A percentile compares a stretch with the other conserved stretches of the same genome.
These are phyloP conservation scores for Leucocoprinus sp. DNA, from an alignment of 768 basidiomycete genomes.

Conservation along the genomic window DNA sequence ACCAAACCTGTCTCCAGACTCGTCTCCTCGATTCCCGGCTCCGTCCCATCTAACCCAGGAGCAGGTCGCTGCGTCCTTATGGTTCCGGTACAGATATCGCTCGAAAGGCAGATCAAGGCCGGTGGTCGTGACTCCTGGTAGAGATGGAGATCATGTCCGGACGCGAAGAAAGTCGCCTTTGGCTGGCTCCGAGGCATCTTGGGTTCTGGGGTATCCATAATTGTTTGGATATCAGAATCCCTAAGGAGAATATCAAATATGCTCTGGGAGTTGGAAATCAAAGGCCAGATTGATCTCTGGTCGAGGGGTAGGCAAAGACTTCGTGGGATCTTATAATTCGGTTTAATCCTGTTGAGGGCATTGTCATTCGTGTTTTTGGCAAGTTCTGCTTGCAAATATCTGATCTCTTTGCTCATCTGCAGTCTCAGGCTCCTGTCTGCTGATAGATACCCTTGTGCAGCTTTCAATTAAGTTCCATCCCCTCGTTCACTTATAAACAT, in stretches of 20 bases:
- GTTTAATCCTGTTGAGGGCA: background rate
- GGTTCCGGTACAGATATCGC: conserved; percentile 8
- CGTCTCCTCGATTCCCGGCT: background rate
- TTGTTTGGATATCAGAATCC: background rate
- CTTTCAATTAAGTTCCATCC: no score
- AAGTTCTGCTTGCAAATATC: background rate
- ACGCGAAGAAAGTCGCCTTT: conserved; percentile 3
- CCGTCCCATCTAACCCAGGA: background rate
- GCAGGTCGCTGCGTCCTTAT: conserved; percentile 3
- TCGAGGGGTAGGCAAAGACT: no score
- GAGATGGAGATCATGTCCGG: background rate
- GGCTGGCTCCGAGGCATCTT: background rate
- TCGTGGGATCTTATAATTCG: no score
- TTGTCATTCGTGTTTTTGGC: background rate
- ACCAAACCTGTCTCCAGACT: background rate
- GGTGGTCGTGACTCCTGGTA: background rate
- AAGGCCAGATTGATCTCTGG: background rate
- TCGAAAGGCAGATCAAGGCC: conserved; percentile 5
- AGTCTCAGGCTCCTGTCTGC: no score
- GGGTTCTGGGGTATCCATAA: background rate
- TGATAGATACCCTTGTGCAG: no score
- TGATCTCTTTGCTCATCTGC: no score
- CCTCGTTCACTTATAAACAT: no score
- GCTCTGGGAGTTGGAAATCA: background rate
- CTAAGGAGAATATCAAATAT: background rate